Conservation (phyloP, 306 rosid species). For the Castanospermum australe region DNA sequence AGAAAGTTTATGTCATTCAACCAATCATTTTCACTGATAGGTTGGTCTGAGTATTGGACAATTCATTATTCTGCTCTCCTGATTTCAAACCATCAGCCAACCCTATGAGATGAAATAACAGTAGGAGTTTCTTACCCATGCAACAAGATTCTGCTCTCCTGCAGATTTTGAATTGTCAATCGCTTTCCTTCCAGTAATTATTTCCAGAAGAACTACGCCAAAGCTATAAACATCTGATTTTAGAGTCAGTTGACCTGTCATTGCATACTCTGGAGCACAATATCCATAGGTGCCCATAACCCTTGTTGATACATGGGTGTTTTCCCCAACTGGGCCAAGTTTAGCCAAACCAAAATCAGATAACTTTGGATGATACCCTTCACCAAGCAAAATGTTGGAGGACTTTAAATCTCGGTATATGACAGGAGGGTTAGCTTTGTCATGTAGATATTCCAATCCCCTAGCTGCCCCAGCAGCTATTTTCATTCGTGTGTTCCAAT, state of each 20-base stretch:
- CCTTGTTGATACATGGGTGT: slow-evolving; percentile 93
- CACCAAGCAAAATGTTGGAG: slow-evolving; percentile 88
- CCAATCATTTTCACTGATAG: not conserved
- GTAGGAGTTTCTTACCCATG: slow-evolving; percentile 70
- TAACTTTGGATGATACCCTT: slow-evolving; percentile 82
- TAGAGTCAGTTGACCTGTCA: slow-evolving; percentile 87
- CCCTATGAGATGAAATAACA: not conserved
- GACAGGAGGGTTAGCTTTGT: slow-evolving; percentile 95
- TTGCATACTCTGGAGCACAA: slow-evolving; percentile 95
- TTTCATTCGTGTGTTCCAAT: slow-evolving; percentile 93
- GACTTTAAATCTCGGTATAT: slow-evolving; percentile 90
- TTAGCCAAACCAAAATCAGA: slow-evolving; percentile 96
- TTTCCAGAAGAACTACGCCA: slow-evolving; percentile 92
- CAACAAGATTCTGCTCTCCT: slow-evolving; percentile 91
- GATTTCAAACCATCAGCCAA: not conserved
- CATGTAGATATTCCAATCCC: slow-evolving; percentile 89
- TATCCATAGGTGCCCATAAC: slow-evolving; percentile 96
- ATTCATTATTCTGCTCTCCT: not conserved
- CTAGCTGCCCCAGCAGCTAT: slow-evolving; percentile 91
- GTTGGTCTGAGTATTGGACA: not conserved
- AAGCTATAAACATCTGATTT: slow-evolving; percentile 98
- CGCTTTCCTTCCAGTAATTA: slow-evolving; percentile 91
- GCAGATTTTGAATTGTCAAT: slow-evolving; percentile 75
- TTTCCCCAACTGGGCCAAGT: slow-evolving; percentile 93
- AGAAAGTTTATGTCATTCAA: not conserved